Percentiles rank a stretch among this genome's conserved stretches.
These are phyloP conservation scores for Adenanthera pavonina DNA, from an alignment of 306 rosid species.

Conservation along the genomic window DNA sequence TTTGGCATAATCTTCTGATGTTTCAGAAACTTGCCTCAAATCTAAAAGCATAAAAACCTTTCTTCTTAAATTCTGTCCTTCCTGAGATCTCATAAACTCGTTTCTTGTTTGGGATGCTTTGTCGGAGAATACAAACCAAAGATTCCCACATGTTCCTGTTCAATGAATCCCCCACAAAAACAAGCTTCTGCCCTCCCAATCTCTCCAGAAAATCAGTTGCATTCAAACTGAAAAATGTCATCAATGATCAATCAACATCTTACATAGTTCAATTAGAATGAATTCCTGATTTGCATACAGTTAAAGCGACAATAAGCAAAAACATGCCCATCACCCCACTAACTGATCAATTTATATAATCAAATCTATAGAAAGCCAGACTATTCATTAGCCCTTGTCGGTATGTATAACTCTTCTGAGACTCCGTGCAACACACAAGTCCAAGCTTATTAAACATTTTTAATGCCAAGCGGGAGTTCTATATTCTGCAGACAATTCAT, in stretches of 20 bases:
- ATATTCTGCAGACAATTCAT: conserved; percentile 16
- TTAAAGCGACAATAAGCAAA: conserved; percentile 13
- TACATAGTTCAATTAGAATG: neutral
- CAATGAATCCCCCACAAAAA: conserved; percentile 93
- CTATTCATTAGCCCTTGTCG: too few species aligned
- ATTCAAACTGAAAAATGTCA: conserved; percentile 64
- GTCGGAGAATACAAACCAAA: conserved; percentile 80
- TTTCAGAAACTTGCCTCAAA: conserved; percentile 80
- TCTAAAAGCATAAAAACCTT: conserved; percentile 76
- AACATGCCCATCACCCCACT: conserved; percentile 24
- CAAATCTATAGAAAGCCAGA: too few species aligned
- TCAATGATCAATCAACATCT: conserved; percentile 36
- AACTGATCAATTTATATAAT: neutral
- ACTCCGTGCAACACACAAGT: neutral
- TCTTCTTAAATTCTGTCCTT: conserved; percentile 79
- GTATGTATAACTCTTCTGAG: too few species aligned
- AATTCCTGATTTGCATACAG: neutral
- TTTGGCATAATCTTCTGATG: neutral
- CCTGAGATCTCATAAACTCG: conserved; percentile 85
- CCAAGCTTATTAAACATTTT: conserved; percentile 2
- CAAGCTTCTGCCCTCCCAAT: conserved; percentile 77
- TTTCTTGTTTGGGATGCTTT: conserved; percentile 60
- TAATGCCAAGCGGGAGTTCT: conserved; percentile 9
- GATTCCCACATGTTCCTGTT: conserved; percentile 99
- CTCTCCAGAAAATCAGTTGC: conserved; percentile 89